Conservation (phyloP, 495 filamentous ascomycete genomes). For the Penicillium crystallinum region DNA sequence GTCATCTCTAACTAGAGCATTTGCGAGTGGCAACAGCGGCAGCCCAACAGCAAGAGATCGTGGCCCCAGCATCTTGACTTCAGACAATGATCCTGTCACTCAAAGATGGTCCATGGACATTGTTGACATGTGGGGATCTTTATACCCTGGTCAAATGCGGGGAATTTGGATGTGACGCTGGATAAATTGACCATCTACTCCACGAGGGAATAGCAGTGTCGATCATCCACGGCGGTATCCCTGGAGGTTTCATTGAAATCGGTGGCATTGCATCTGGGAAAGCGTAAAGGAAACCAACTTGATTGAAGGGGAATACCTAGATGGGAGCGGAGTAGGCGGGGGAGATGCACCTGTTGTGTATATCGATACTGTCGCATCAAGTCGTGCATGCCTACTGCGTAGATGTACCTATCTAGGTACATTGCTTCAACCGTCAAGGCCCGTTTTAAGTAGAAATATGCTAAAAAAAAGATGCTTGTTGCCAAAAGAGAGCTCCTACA, state of each 20-base stretch:
- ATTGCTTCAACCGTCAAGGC: no score
- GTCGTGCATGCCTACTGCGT: background rate
- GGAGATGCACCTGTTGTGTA: background rate
- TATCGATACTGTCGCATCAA: background rate
- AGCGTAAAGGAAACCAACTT: no score
- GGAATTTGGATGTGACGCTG: slow-evolving; percentile 7
- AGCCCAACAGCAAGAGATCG: slow-evolving; percentile 11
- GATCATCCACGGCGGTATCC: slow-evolving; percentile 1
- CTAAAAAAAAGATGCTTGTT: background rate
- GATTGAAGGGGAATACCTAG: no score
- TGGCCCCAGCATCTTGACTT: slow-evolving; percentile 3
- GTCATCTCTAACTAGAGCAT: slow-evolving; percentile 25
- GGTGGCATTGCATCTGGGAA: no score
- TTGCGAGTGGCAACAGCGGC: slow-evolving; percentile 12
- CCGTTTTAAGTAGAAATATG: no score
- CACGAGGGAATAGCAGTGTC: background rate
- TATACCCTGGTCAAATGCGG: slow-evolving; percentile 9
- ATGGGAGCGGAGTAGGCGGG: no score
- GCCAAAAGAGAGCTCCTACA: slow-evolving; percentile 3
- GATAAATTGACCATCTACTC: background rate
- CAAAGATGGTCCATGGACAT: no score
- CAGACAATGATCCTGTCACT: background rate
- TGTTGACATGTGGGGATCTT: background rate
- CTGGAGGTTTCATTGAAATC: background rate
- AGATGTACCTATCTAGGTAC: background rate